Conservation (phyloP, 345 rosid genomes). For the Streptanthus diversifolius region DNA sequence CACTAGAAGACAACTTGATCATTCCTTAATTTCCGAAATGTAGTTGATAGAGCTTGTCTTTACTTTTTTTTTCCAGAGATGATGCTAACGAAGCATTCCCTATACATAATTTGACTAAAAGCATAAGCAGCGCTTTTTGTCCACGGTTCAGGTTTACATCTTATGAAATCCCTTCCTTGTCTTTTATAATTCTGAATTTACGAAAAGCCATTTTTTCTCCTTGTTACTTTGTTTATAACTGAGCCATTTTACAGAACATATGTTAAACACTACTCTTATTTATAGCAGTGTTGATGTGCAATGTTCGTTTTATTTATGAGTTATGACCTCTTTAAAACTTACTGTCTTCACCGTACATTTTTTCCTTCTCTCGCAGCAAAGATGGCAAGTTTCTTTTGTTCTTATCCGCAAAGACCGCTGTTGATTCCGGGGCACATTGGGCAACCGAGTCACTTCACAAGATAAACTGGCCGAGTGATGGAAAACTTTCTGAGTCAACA, state of each 20-base stretch:
- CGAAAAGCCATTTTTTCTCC: not conserved
- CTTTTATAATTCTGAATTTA: not conserved
- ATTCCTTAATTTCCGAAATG: not conserved
- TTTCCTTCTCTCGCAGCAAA: conserved; percentile 50
- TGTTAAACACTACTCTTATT: not conserved
- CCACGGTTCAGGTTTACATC: conserved; percentile 75
- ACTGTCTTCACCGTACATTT: conserved; percentile 5
- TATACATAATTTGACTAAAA: conserved; percentile 52
- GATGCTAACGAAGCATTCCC: conserved; percentile 43
- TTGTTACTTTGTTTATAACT: not conserved
- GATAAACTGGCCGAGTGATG: conserved; percentile 71
- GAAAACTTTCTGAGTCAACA: conserved; percentile 37
- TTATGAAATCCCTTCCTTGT: not conserved
- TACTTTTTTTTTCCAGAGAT: conserved; percentile 42
- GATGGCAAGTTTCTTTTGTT: conserved; percentile 78
- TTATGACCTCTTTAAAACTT: not conserved
- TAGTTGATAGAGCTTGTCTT: conserved; percentile 9
- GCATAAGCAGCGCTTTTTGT: conserved; percentile 69
- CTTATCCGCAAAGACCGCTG: conserved; percentile 66
- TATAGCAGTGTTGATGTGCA: not conserved
- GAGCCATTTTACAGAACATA: not conserved
- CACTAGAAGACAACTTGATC: conserved; percentile 6
- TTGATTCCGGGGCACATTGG: conserved; percentile 70
- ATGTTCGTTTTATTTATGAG: not conserved
- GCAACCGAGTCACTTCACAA: conserved; percentile 75